Evolutionary conservation across 139 green algal genomes (phyloP).

Genomic region (Closterium sp.): DNA sequence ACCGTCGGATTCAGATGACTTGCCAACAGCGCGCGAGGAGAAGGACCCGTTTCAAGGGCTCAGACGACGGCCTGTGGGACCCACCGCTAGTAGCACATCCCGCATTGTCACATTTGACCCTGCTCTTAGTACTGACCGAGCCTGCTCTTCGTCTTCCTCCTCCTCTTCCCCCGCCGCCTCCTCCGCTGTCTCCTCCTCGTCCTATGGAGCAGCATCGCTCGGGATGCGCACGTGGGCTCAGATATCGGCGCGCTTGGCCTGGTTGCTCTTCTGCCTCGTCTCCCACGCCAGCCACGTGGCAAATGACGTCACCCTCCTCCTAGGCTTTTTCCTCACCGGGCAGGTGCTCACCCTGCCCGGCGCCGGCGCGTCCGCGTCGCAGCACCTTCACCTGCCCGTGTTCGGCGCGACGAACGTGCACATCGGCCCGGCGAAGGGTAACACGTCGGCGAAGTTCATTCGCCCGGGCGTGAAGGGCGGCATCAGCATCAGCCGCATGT

Average conservation of each 20-base stretch:
- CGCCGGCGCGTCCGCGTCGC: neutral
- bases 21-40: neutral
- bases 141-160: neutral
- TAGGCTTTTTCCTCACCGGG: neutral
- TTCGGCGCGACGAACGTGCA: constrained; percentile 4
- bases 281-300: neutral
- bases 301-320: neutral
- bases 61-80: neutral
- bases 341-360: neutral
- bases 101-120: neutral
- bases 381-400: neutral
- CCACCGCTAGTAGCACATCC: neutral
- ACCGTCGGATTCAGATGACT: neutral
- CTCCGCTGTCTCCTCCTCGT: neutral
- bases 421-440: neutral
- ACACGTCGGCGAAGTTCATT: constrained; percentile 3
- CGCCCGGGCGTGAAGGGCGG: constrained; percentile 9
- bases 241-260: neutral
- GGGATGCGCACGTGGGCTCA: neutral
- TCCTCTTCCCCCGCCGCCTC: neutral
- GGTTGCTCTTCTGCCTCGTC: neutral
- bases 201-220: neutral
- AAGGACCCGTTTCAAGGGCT: neutral
- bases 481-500: constrained; percentile 14
- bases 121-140: neutral